A percentile compares a stretch with the other conserved stretches of the same genome.
These are phyloP conservation scores for Fusarium transvaalense DNA, from an alignment of 2,329 filamentous ascomycete genomes.

Conservation along the genomic window DNA sequence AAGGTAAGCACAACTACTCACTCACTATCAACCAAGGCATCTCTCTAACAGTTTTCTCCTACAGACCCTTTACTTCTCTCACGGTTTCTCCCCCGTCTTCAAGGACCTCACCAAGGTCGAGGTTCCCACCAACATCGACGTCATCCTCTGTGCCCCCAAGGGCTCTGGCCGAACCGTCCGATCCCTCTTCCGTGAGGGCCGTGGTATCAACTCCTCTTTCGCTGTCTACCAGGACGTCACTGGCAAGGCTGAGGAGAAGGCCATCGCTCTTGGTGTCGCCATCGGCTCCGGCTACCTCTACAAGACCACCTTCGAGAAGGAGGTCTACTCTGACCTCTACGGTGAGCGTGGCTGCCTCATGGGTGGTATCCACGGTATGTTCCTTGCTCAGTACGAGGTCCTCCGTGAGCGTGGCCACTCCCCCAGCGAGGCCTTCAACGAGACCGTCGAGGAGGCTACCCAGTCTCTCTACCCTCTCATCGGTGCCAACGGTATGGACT, in stretches of 20 bases:
- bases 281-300: slow-evolving; percentile 99
- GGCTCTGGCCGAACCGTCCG: slow-evolving; percentile 98
- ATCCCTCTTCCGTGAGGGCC: slow-evolving; percentile 98
- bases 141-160: slow-evolving; percentile 99
- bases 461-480: slow-evolving; percentile 98
- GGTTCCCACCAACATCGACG: slow-evolving; percentile 93
- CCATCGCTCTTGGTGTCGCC: slow-evolving; percentile 94
- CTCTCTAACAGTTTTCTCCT: slow-evolving; percentile 41
- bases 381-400: slow-evolving; percentile 99
- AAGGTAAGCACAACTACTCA: slow-evolving; percentile 74
- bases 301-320: slow-evolving; percentile 99
- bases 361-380: slow-evolving; percentile 99
- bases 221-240: slow-evolving; percentile 99
- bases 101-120: slow-evolving; percentile 99
- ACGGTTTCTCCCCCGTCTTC: slow-evolving; percentile 99
- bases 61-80: slow-evolving; percentile 99
- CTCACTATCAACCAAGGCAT: neutral
- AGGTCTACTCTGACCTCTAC: slow-evolving; percentile 99
- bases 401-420: slow-evolving; percentile 98
- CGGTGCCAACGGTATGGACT: slow-evolving; percentile 98
- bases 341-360: slow-evolving; percentile 99
- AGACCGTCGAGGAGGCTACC: slow-evolving; percentile 99
- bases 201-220: slow-evolving; percentile 99
- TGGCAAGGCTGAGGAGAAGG: slow-evolving; percentile 98
- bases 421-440: slow-evolving; percentile 99